Evolutionary conservation across 1,284 basidiomycete species (phyloP).

Genomic region (Inonotus obliquus): DNA sequence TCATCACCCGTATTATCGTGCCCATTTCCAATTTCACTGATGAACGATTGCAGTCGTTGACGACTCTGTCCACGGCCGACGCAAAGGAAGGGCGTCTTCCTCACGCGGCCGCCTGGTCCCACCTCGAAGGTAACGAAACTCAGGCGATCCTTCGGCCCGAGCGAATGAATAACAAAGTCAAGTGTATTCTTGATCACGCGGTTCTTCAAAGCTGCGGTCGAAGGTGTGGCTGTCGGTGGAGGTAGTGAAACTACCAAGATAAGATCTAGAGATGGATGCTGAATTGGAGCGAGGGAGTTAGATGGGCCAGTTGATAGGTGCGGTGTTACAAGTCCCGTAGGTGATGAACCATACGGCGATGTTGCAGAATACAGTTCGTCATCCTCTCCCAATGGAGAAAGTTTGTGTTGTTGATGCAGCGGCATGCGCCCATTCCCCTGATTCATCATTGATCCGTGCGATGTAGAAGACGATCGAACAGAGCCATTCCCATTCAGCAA

Average conservation of each 20-base stretch:
- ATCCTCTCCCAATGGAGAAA: conserved; percentile 66
- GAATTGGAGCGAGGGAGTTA: conserved; percentile 72
- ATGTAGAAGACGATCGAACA: conserved; percentile 64
- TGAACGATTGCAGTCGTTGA: conserved; percentile 66
- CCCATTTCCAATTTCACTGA: conserved; percentile 60
- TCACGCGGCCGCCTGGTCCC: conserved; percentile 70
- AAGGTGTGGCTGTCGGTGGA: conserved; percentile 61
- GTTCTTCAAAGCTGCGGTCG: conserved; percentile 77
- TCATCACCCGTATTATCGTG: conserved; percentile 51
- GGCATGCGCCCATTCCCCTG: conserved; percentile 13
- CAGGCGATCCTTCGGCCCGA: conserved; percentile 74
- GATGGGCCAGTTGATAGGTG: conserved; percentile 71
- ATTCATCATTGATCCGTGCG: conserved; percentile 47
- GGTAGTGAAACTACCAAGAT: conserved; percentile 90
- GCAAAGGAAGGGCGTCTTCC: conserved; percentile 86
- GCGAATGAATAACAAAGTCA: conserved; percentile 75
- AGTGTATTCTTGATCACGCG: conserved; percentile 82
- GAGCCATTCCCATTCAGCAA: conserved; percentile 54
- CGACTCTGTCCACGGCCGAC: conserved; percentile 67
- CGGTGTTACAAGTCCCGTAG: conserved; percentile 62
- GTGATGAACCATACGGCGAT: conserved; percentile 41
- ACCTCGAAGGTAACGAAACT: conserved; percentile 88
- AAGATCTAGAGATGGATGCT: conserved; percentile 87
- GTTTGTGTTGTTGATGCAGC: conserved; percentile 42
- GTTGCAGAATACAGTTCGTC: conserved; percentile 43